Percentiles rank a stretch among this genome's conserved stretches.
These are phyloP conservation scores for Hevea brasiliensis DNA, from an alignment of 345 rosid species.

Conservation along the genomic window DNA sequence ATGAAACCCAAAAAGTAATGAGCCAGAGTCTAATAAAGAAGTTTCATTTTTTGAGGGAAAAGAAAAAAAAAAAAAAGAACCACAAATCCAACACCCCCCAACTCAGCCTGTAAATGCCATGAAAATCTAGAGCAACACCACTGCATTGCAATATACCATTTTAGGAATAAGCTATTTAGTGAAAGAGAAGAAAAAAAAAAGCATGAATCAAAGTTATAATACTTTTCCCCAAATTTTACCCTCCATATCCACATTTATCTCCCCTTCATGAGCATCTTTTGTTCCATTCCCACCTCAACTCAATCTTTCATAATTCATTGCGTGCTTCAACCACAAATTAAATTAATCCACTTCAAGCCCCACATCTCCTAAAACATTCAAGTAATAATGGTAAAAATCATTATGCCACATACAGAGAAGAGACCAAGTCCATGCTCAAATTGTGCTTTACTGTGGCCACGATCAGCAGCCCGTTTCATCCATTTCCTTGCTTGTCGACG, in stretches of 20 bases:
- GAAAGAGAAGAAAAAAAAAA: background rate
- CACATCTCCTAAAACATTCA: background rate
- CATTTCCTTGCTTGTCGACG: slow-evolving; percentile 64
- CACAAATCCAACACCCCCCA: background rate
- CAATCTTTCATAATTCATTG: background rate
- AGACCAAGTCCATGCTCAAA: slow-evolving; percentile 83
- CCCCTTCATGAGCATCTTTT: background rate
- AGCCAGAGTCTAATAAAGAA: slow-evolving; percentile 1
- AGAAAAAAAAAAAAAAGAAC: background rate
- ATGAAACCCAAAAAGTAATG: background rate
- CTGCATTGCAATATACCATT: background rate
- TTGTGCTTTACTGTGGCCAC: slow-evolving; percentile 84
- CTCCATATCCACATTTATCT: background rate
- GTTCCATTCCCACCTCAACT: background rate
- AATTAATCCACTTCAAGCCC: background rate
- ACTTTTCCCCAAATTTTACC: background rate
- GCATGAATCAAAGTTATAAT: background rate
- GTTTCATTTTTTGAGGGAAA: background rate
- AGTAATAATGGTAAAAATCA: slow-evolving; percentile 3
- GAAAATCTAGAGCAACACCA: background rate
- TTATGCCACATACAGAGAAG: slow-evolving; percentile 56
- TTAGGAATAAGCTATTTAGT: background rate
- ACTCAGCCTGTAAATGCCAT: background rate
- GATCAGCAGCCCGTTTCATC: slow-evolving; percentile 96
- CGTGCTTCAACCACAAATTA: background rate